A percentile compares a stretch with the other conserved stretches of the same genome.
phyloP scores from a whole-genome alignment of 2,329 filamentous ascomycete species.

The Lithohypha guttulata region DNA sequence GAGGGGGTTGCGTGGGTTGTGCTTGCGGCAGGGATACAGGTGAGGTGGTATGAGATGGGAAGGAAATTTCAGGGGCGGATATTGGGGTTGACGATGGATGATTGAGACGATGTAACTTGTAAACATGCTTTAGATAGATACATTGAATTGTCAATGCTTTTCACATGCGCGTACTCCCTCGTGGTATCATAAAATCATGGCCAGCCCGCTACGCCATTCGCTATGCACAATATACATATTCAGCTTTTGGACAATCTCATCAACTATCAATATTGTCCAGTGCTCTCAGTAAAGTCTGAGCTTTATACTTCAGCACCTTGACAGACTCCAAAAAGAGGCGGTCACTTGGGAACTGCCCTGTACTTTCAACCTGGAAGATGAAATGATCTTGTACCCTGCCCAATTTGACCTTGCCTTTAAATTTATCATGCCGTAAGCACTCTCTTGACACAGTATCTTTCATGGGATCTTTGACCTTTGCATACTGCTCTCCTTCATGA shows the following conservation, averaged over 20 bases:
- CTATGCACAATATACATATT: no score
- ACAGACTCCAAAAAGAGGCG: constrained; percentile 86
- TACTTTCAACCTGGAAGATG: constrained; percentile 91
- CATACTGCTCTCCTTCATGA: constrained; percentile 70
- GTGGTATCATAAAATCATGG: background rate
- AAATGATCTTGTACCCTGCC: constrained; percentile 89
- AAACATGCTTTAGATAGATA: no score
- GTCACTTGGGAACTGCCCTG: constrained; percentile 89
- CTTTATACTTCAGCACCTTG: constrained; percentile 76
- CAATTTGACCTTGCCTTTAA: constrained; percentile 89
- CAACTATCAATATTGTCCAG: constrained; percentile 26
- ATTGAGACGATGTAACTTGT: background rate
- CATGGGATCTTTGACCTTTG: constrained; percentile 78
- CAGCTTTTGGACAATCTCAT: background rate
- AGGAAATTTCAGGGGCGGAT: constrained; percentile 22
- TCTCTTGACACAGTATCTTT: constrained; percentile 92
- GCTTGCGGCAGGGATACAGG: constrained; percentile 71
- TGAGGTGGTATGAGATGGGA: constrained; percentile 60
- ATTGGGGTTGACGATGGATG: constrained; percentile 19
- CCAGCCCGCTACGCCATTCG: background rate
- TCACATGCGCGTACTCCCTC: background rate
- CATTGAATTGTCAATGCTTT: background rate
- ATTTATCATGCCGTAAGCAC: constrained; percentile 81
- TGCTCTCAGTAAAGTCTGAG: constrained; percentile 38
- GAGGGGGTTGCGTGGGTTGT: constrained; percentile 34